These are phyloP conservation scores for Sporothrix brunneoviolacea DNA, from an alignment of 2,329 filamentous ascomycete species.

Conservation along the genomic window DNA sequence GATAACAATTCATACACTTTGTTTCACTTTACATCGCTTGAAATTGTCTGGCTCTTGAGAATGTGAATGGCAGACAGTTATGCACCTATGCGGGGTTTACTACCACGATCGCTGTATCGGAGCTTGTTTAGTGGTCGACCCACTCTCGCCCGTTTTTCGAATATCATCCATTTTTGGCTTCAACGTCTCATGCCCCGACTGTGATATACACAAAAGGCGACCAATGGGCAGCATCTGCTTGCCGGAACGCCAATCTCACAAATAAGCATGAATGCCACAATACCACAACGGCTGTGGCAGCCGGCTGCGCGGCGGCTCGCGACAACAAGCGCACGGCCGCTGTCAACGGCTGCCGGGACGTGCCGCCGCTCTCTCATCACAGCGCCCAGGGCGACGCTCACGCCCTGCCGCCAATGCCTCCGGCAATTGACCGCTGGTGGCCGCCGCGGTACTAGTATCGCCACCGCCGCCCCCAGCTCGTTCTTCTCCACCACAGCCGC, in stretches of 20 bases:
- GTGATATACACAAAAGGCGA: background rate
- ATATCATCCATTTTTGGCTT: constrained; percentile 7
- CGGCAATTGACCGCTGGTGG: background rate
- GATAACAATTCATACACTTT: no score
- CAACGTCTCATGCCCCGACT: background rate
- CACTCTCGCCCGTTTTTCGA: constrained; percentile 2
- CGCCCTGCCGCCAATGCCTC: constrained; percentile 6
- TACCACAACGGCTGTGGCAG: constrained; percentile 7
- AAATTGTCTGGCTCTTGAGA: no score
- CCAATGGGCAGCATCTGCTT: background rate
- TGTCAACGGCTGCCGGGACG: background rate
- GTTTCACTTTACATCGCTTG: no score
- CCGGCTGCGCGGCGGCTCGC: background rate
- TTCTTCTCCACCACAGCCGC: constrained; percentile 7
- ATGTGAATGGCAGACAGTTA: no score
- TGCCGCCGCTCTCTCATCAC: background rate
- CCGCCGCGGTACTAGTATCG: background rate
- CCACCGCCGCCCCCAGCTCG: background rate
- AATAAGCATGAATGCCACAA: constrained; percentile 3
- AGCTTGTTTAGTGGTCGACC: background rate
- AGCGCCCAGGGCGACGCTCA: background rate
- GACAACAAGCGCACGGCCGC: background rate
- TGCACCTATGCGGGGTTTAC: background rate
- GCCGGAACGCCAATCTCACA: background rate
- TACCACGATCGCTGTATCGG: constrained; percentile 1